Evolutionary conservation across 202 grass and related monocot species (phyloP).

Genomic region (Setaria viridis): DNA sequence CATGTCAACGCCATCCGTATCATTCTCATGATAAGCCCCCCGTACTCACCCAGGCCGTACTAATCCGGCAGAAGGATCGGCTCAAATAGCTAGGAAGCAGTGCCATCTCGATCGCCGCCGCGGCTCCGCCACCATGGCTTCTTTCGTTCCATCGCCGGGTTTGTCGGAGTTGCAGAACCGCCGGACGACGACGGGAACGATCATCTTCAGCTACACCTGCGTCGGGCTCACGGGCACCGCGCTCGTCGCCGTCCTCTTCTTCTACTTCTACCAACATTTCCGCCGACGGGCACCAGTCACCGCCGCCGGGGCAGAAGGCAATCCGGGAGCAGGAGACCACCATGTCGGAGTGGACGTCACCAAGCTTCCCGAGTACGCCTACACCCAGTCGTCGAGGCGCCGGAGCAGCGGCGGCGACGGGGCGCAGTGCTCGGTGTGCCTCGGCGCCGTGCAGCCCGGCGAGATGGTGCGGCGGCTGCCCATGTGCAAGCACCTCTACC

Average conservation of each 20-base stretch:
- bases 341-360: constrained; percentile 36
- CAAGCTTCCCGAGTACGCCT: constrained; percentile 48
- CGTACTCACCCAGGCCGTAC: not conserved
- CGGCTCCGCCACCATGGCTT: constrained; percentile 12
- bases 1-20: constrained; percentile 8
- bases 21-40: not conserved
- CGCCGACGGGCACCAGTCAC: constrained; percentile 35
- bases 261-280: constrained; percentile 22
- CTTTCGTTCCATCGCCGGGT: not conserved
- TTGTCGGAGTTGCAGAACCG: not conserved
- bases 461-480: constrained; percentile 56
- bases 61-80: not conserved
- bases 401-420: not conserved
- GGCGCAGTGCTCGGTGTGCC: constrained; percentile 55
- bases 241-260: constrained; percentile 27
- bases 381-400: constrained; percentile 39
- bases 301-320: not conserved
- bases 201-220: constrained; percentile 55
- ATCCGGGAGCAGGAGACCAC: not conserved
- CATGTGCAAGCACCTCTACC: constrained; percentile 56
- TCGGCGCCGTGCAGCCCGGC: constrained; percentile 44
- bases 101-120: not conserved
- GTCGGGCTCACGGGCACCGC: constrained; percentile 29
- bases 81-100: not conserved
- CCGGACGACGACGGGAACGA: not conserved